phyloP scores from a whole-genome alignment of 805 yeast species.

The Hanseniaspora meyeri region DNA sequence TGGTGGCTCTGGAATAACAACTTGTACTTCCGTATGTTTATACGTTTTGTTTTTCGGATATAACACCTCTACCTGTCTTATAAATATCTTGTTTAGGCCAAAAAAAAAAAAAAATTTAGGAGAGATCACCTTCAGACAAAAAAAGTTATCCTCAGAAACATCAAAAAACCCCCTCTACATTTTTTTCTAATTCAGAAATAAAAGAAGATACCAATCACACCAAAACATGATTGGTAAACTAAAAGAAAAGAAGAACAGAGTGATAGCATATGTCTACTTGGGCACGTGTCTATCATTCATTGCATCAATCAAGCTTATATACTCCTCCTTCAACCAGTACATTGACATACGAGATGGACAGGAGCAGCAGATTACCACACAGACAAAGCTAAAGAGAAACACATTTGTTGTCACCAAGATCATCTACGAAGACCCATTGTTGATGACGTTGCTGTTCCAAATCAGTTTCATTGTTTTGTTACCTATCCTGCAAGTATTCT shows the following conservation, averaged over 20 bases:
- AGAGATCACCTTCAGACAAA: too few relatives aligned
- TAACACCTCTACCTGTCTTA: too few relatives aligned
- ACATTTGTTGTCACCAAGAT: background rate
- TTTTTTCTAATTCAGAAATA: too few relatives aligned
- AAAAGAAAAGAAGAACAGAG: constrained; percentile 2
- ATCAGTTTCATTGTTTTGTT: constrained; percentile 19
- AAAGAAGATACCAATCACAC: background rate
- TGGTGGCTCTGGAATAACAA: too few relatives aligned
- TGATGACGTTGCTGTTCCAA: constrained; percentile 19
- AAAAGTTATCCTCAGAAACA: too few relatives aligned
- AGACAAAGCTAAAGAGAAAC: background rate
- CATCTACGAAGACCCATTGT: constrained; percentile 14
- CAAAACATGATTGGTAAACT: background rate
- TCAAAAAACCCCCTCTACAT: too few relatives aligned
- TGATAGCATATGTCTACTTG: background rate
- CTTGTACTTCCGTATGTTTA: too few relatives aligned
- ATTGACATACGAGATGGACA: constrained; percentile 1
- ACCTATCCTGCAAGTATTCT: constrained; percentile 16
- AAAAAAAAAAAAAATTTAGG: too few relatives aligned
- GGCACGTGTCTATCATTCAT: background rate
- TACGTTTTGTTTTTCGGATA: too few relatives aligned
- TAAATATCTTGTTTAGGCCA: too few relatives aligned
- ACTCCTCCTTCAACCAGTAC: constrained; percentile 4
- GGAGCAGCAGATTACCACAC: constrained; percentile 1
- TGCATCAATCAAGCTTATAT: constrained; percentile 4